A percentile compares a stretch with the other conserved stretches of the same genome.
Evolutionary conservation across 2,329 filamentous ascomycete genomes (phyloP).

Genomic region (Fusarium falciforme): DNA sequence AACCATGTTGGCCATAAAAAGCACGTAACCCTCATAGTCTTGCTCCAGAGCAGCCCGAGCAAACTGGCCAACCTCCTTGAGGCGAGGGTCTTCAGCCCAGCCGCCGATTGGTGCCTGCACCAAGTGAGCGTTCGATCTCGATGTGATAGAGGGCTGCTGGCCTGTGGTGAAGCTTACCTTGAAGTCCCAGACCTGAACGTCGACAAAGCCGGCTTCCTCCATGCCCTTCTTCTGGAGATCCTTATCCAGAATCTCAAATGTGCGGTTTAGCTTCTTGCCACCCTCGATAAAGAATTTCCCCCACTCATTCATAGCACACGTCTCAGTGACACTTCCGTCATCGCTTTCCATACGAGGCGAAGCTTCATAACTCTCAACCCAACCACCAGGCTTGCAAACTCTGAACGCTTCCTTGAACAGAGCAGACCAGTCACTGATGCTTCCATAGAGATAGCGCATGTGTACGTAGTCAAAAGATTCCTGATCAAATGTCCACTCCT

Average conservation of each 20-base stretch:
- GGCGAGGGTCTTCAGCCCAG: constrained; percentile 22
- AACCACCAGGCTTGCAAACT: neutral
- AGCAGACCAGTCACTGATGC: neutral
- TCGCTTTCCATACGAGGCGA: constrained; percentile 1
- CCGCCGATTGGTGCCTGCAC: constrained; percentile 34
- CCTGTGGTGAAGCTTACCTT: neutral
- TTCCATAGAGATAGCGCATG: constrained; percentile 13
- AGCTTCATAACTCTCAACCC: neutral
- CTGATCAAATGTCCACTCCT: neutral
- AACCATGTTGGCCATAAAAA: constrained; percentile 50
- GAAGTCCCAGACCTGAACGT: neutral
- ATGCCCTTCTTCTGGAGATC: neutral
- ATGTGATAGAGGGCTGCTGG: neutral
- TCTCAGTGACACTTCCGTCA: neutral
- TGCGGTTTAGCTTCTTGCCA: neutral
- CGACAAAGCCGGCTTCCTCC: neutral
- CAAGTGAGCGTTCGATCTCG: neutral
- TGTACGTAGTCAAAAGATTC: constrained; percentile 3
- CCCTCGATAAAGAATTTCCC: neutral
- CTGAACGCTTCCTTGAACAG: constrained; percentile 1
- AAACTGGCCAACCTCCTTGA: constrained; percentile 41
- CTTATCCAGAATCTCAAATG: neutral
- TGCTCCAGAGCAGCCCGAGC: constrained; percentile 49
- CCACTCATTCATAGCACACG: neutral
- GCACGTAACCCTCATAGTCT: constrained; percentile 49